A percentile compares a stretch with the other conserved stretches of the same genome.
These are phyloP conservation scores for Ganoderma multipileum DNA, from an alignment of 1,284 basidiomycete species.

Conservation along the genomic window DNA sequence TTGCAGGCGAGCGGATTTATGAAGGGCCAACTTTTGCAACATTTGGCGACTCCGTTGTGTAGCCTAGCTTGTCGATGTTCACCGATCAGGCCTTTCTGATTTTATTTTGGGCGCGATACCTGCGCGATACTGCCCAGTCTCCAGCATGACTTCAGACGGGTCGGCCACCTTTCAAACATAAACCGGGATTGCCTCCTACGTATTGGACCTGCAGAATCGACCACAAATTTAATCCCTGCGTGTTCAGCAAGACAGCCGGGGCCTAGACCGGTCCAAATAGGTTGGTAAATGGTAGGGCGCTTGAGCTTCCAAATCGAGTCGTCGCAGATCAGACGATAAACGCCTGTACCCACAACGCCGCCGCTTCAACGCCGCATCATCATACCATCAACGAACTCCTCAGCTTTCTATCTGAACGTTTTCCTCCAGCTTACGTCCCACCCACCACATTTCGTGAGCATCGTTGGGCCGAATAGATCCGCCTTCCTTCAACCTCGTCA, in stretches of 20 bases:
- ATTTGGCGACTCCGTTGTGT: too few species aligned
- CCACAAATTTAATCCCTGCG: too few species aligned
- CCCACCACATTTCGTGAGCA: too few species aligned
- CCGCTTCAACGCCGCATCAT: not conserved
- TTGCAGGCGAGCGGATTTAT: not conserved
- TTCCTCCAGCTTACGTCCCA: too few species aligned
- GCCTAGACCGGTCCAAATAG: not conserved
- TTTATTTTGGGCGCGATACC: not conserved
- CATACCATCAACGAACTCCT: not conserved
- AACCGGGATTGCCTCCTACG: too few species aligned
- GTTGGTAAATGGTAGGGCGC: not conserved
- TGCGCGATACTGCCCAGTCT: not conserved
- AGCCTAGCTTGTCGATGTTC: not conserved
- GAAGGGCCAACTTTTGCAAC: too few species aligned
- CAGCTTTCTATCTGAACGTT: not conserved
- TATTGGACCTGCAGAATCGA: too few species aligned
- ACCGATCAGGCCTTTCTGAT: not conserved
- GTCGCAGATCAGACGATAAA: not conserved
- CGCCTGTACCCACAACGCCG: not conserved
- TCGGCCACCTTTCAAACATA: too few species aligned
- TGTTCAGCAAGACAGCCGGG: not conserved
- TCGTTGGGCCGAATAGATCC: too few species aligned
- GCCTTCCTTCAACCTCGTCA: too few species aligned
- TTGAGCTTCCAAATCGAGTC: not conserved
- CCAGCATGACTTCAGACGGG: too few species aligned